phyloP scores from a whole-genome alignment of 164 flowering plant species.

The Vitis labrusca region DNA sequence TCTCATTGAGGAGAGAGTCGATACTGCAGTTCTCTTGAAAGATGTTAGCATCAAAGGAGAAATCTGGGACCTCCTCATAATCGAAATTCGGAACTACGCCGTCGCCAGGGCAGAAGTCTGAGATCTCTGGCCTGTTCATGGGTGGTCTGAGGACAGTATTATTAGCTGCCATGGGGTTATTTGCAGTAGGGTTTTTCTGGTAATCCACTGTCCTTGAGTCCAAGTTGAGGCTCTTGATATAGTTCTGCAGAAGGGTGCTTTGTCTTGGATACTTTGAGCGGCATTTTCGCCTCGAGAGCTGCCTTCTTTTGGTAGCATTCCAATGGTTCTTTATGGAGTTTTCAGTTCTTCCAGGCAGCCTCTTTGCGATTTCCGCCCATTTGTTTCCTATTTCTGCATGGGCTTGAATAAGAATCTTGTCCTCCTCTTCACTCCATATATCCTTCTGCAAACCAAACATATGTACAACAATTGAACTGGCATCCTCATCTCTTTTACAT shows the following conservation, averaged over 20 bases:
- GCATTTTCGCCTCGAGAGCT: conserved; percentile 53
- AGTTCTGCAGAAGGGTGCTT: conserved; percentile 59
- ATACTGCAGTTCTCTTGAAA: conserved; percentile 35
- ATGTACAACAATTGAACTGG: too few species aligned
- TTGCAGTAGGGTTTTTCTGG: conserved; percentile 1
- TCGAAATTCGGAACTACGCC: conserved; percentile 32
- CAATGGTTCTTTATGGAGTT: conserved; percentile 91
- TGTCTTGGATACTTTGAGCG: conserved; percentile 52
- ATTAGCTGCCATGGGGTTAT: background rate
- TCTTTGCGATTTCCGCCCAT: conserved; percentile 92
- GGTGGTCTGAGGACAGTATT: background rate
- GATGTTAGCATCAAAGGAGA: conserved; percentile 34
- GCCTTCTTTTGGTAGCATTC: conserved; percentile 87
- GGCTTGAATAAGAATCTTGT: conserved; percentile 50
- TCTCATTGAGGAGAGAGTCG: conserved; percentile 42
- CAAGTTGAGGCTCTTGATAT: conserved; percentile 65
- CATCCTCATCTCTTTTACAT: too few species aligned
- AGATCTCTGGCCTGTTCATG: background rate
- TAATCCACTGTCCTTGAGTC: background rate
- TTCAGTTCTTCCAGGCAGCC: conserved; percentile 79
- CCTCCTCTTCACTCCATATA: conserved; percentile 80
- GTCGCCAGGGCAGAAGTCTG: conserved; percentile 16
- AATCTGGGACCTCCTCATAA: conserved; percentile 37
- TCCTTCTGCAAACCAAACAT: conserved; percentile 51
- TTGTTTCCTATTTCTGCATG: conserved; percentile 79